These are phyloP conservation scores for Delitschia confertaspora DNA, from an alignment of 495 filamentous ascomycete genomes.

Conservation along the genomic window DNA sequence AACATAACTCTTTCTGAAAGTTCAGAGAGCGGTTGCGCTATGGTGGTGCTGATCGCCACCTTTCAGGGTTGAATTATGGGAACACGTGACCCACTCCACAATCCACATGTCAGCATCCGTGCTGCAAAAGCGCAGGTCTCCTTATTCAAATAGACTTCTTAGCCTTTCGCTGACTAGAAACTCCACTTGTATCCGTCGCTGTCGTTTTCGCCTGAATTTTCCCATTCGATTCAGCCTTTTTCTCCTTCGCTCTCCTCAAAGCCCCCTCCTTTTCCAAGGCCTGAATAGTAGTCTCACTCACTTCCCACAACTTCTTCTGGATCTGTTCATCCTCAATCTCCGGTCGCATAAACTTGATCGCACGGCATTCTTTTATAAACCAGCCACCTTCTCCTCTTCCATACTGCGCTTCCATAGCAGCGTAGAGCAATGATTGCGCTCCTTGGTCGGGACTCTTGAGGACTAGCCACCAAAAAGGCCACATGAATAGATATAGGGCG, in stretches of 20 bases:
- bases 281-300: constrained; percentile 78
- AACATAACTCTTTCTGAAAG: too few species aligned
- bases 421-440: constrained; percentile 77
- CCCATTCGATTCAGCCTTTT: constrained; percentile 53
- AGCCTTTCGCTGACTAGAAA: too few species aligned
- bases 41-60: too few species aligned
- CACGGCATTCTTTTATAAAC: constrained; percentile 79
- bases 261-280: constrained; percentile 74
- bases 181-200: too few species aligned
- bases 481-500: constrained; percentile 64
- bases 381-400: constrained; percentile 56
- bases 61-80: too few species aligned
- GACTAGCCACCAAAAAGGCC: constrained; percentile 74
- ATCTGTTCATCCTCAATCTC: constrained; percentile 70
- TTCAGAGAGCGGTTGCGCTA: too few species aligned
- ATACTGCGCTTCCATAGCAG: constrained; percentile 68
- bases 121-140: too few species aligned
- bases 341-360: constrained; percentile 56
- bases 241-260: constrained; percentile 52
- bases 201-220: too few species aligned
- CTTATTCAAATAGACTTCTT: too few species aligned
- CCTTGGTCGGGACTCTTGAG: constrained; percentile 76
- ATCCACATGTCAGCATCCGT: too few species aligned
- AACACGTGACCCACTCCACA: too few species aligned
- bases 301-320: constrained; percentile 78